Percentiles rank a stretch among this genome's conserved stretches.
Conservation (phyloP, 2,329 filamentous ascomycete species). For the Diaporthe amygdali region DNA sequence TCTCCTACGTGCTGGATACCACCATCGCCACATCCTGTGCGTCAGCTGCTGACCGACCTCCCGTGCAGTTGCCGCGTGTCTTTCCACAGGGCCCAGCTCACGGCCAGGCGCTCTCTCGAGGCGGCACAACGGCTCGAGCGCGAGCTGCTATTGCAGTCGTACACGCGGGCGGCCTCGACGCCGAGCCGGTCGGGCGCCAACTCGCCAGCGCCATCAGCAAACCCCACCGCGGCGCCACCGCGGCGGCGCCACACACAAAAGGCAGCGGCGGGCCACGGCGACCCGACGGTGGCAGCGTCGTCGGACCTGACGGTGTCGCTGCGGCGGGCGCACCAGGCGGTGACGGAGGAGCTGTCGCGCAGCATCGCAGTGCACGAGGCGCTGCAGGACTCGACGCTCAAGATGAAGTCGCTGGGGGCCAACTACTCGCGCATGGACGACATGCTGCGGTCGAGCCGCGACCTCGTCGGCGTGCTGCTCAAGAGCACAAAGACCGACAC, state of each 20-base stretch:
- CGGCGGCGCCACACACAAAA: slow-evolving; percentile 17
- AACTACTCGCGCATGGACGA: slow-evolving; percentile 81
- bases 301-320: slow-evolving; percentile 85
- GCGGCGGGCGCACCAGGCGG: slow-evolving; percentile 83
- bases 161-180: slow-evolving; percentile 39
- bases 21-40: background rate
- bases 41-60: slow-evolving; percentile 1
- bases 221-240: slow-evolving; percentile 17
- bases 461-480: slow-evolving; percentile 78
- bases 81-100: slow-evolving; percentile 83
- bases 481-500: slow-evolving; percentile 94
- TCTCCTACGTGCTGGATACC: slow-evolving; percentile 19
- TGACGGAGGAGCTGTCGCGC: slow-evolving; percentile 82
- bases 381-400: slow-evolving; percentile 81
- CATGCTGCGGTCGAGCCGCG: slow-evolving; percentile 75
- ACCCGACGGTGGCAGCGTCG: slow-evolving; percentile 77
- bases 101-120: slow-evolving; percentile 77
- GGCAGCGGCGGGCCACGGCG: slow-evolving; percentile 55
- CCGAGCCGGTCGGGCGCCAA: slow-evolving; percentile 38
- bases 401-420: slow-evolving; percentile 80
- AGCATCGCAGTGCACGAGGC: slow-evolving; percentile 92
- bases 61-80: slow-evolving; percentile 59
- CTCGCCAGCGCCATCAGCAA: slow-evolving; percentile 34
- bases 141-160: slow-evolving; percentile 73
- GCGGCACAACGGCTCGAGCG: slow-evolving; percentile 78